Evolutionary conservation across 148 eudicot genomes (phyloP).

Genomic region (Fagopyrum esculentum): DNA sequence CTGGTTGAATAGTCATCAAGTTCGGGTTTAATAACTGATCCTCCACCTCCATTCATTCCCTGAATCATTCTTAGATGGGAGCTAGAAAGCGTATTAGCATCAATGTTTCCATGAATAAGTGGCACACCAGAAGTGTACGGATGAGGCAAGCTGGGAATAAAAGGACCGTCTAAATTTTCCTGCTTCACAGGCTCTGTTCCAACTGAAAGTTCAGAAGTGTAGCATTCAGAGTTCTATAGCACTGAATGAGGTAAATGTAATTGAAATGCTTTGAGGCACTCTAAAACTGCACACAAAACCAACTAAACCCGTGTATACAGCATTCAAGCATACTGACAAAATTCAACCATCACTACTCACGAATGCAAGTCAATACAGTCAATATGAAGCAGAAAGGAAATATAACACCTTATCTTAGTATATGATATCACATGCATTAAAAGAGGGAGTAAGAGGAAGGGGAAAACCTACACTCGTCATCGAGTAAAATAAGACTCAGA

Average conservation of each 20-base stretch:
- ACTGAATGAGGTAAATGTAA: slow-evolving; percentile 26
- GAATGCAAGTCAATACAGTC: neutral
- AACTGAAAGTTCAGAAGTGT: slow-evolving; percentile 22
- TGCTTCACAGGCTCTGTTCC: slow-evolving; percentile 39
- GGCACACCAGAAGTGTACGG: slow-evolving; percentile 48
- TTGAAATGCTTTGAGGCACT: neutral
- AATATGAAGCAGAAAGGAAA: neutral
- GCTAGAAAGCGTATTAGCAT: slow-evolving; percentile 8
- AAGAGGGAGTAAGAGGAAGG: neutral
- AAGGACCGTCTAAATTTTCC: slow-evolving; percentile 43
- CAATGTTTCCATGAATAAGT: slow-evolving; percentile 16
- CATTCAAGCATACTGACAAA: neutral
- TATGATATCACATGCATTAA: neutral
- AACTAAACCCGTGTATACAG: neutral
- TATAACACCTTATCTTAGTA: neutral
- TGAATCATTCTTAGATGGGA: slow-evolving; percentile 12
- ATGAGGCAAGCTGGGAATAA: slow-evolving; percentile 31
- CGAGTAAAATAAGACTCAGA: too few species aligned
- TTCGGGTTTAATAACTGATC: slow-evolving; percentile 10
- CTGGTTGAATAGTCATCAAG: slow-evolving; percentile 5
- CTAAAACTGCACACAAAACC: neutral
- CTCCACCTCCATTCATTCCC: slow-evolving; percentile 11
- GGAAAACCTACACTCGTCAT: neutral
- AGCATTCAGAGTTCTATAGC: slow-evolving; percentile 53
- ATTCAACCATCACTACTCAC: neutral